Conservation (phyloP, 495 filamentous ascomycete genomes). For the Niebla homalea region DNA sequence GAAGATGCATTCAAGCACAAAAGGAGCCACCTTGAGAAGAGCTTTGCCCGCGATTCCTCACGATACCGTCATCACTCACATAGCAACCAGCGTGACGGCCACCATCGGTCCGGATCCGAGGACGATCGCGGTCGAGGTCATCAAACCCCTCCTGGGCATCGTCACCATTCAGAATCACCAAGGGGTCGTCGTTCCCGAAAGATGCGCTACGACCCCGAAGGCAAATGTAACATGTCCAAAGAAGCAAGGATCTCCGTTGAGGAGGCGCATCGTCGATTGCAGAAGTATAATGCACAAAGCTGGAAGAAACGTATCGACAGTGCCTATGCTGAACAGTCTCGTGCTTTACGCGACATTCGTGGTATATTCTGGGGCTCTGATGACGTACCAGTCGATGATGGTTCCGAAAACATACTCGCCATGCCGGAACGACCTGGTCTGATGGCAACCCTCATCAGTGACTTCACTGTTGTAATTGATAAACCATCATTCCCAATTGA, state of each 20-base stretch:
- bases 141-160: constrained; percentile 34
- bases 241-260: constrained; percentile 55
- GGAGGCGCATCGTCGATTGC: constrained; percentile 60
- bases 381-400: constrained; percentile 68
- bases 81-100: constrained; percentile 33
- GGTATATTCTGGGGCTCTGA: constrained; percentile 73
- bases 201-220: constrained; percentile 73
- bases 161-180: constrained; percentile 16
- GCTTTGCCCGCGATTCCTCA: constrained; percentile 38
- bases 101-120: constrained; percentile 22
- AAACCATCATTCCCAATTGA: constrained; percentile 81
- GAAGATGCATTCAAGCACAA: constrained; percentile 86
- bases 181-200: constrained; percentile 20
- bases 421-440: constrained; percentile 78
- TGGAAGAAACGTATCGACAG: constrained; percentile 89
- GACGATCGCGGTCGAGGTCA: constrained; percentile 7
- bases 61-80: constrained; percentile 32
- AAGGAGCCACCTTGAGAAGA: constrained; percentile 63
- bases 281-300: constrained; percentile 69
- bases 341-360: constrained; percentile 65
- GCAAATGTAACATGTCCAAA: constrained; percentile 51
- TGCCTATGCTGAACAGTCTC: constrained; percentile 52
- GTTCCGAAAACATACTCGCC: constrained; percentile 73
- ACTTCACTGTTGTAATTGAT: constrained; percentile 75
- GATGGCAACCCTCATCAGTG: constrained; percentile 66